phyloP scores from a whole-genome alignment of 2,329 filamentous ascomycete species.

The Penicillium sclerotiorum region DNA sequence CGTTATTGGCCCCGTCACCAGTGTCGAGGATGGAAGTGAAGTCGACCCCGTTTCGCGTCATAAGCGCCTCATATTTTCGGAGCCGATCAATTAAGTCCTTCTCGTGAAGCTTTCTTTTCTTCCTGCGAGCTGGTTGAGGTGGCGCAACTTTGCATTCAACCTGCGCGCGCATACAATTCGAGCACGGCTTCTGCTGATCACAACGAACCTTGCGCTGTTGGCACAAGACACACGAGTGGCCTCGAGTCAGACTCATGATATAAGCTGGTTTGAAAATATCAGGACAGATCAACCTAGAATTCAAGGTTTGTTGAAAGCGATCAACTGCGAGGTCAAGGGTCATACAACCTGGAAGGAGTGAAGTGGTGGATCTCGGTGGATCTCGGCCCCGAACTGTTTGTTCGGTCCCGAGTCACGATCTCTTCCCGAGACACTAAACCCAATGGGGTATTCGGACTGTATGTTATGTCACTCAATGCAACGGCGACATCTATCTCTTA shows the following conservation, averaged over 20 bases:
- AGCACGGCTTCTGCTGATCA: constrained; percentile 70
- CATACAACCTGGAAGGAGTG: no score
- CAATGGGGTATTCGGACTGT: not conserved
- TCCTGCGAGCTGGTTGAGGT: constrained; percentile 53
- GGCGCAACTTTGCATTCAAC: constrained; percentile 56
- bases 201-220: constrained; percentile 74
- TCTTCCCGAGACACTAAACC: constrained; percentile 3
- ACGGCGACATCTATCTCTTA: not conserved
- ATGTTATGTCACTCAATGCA: not conserved
- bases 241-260: constrained; percentile 13
- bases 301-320: no score
- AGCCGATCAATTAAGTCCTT: constrained; percentile 68
- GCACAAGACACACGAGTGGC: constrained; percentile 38
- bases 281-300: no score
- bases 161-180: constrained; percentile 66
- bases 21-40: constrained; percentile 63
- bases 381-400: no score
- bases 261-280: not conserved
- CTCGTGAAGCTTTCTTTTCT: constrained; percentile 64
- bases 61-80: constrained; percentile 65
- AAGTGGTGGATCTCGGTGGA: no score
- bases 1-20: not conserved
- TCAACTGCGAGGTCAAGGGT: no score
- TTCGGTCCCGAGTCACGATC: no score
- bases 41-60: constrained; percentile 65